Percentiles rank a stretch among this genome's conserved stretches.
Conservation (phyloP, 768 basidiomycete species). For the Rhizopogon roseolus region DNA sequence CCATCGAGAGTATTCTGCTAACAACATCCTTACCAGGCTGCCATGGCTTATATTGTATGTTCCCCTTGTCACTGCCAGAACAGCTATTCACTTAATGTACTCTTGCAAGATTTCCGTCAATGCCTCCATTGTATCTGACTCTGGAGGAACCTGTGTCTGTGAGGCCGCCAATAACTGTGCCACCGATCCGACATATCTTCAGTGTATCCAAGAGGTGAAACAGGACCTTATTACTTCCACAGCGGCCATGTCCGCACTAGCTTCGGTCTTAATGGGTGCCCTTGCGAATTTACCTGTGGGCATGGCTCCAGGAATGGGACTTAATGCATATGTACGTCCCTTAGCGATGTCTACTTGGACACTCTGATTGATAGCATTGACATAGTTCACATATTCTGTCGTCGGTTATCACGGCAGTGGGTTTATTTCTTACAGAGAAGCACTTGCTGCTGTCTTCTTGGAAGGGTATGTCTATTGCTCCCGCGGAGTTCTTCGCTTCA, state of each 20-base stretch:
- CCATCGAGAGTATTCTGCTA: conserved; percentile 7
- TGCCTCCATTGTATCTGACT: conserved; percentile 68
- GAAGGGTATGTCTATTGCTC: conserved; percentile 56
- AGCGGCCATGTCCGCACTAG: conserved; percentile 68
- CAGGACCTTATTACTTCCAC: conserved; percentile 82
- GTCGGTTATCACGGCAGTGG: conserved; percentile 78
- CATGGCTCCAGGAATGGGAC: conserved; percentile 80
- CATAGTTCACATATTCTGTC: conserved; percentile 80
- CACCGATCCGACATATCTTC: conserved; percentile 45
- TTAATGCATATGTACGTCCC: conserved; percentile 70
- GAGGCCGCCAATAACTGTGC: conserved; percentile 50
- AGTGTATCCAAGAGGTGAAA: conserved; percentile 57
- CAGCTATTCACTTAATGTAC: conserved; percentile 1
- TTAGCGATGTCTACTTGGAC: background rate
- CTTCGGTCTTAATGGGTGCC: conserved; percentile 79
- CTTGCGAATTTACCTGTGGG: conserved; percentile 88
- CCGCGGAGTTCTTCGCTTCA: background rate
- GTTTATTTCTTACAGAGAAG: conserved; percentile 71
- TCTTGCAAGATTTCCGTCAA: conserved; percentile 72
- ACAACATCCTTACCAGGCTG: background rate
- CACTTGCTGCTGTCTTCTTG: conserved; percentile 80
- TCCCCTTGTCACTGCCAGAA: background rate
- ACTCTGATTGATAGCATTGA: background rate
- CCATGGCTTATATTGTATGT: conserved; percentile 2
- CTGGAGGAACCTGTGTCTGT: conserved; percentile 83